These are phyloP conservation scores for Funneliformis geosporum DNA, from an alignment of 192 early-diverging fungal species.

Conservation along the genomic window DNA sequence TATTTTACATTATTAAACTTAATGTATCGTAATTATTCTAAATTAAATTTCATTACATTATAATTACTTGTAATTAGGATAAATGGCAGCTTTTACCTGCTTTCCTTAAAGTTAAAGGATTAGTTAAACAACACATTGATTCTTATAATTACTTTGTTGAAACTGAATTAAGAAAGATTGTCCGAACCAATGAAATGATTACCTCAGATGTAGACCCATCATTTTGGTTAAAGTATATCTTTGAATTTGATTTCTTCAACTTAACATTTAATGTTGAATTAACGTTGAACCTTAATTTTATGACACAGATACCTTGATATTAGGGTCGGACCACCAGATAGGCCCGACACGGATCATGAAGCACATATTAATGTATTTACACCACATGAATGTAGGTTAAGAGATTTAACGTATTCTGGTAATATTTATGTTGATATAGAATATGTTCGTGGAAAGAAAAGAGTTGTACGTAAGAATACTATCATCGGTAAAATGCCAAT, in stretches of 20 bases:
- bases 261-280: background rate
- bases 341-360: conserved; percentile 63
- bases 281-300: background rate
- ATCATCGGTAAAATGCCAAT: conserved; percentile 94
- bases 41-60: background rate
- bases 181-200: conserved; percentile 87
- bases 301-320: conserved; percentile 79
- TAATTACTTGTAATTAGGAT: conserved; percentile 58
- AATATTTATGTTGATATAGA: conserved; percentile 91
- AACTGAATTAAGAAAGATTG: conserved; percentile 91
- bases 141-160: conserved; percentile 99
- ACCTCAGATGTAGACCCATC: conserved; percentile 90
- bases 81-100: conserved; percentile 98
- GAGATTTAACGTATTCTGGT: conserved; percentile 94
- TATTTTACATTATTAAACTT: background rate
- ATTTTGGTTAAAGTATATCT: conserved; percentile 83
- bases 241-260: background rate
- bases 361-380: conserved; percentile 74
- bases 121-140: conserved; percentile 98
- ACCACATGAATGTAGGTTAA: conserved; percentile 93
- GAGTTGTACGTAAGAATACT: conserved; percentile 79
- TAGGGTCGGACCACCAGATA: conserved; percentile 79
- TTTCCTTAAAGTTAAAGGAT: conserved; percentile 94
- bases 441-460: conserved; percentile 81
- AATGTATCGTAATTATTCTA: too few relatives aligned